Percentiles rank a stretch among this genome's conserved stretches.
These are phyloP conservation scores for Licmophora abbreviata DNA, from an alignment of 108 stramenopile genomes.

Conservation along the genomic window DNA sequence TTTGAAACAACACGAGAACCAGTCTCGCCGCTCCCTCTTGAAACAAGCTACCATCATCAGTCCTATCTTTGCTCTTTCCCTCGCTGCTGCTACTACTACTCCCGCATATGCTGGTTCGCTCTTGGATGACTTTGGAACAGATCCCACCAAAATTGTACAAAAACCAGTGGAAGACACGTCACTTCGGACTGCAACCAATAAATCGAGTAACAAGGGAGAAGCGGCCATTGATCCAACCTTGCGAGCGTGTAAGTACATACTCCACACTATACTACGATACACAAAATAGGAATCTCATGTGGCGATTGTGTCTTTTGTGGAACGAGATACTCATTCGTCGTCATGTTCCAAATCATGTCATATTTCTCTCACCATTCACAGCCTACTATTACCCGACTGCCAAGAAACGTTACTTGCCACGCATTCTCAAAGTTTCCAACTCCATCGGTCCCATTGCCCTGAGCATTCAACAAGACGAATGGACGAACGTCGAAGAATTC, in stretches of 20 bases:
- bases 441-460: slow-evolving; percentile 53
- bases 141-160: slow-evolving; percentile 48
- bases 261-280: no score
- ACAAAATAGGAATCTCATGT: no score
- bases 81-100: no score
- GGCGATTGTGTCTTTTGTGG: slow-evolving; percentile 7
- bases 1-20: no score
- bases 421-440: slow-evolving; percentile 73
- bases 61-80: no score
- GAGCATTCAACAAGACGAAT: slow-evolving; percentile 52
- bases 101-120: no score
- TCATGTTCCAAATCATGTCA: background rate
- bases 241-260: no score
- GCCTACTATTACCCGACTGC: slow-evolving; percentile 67
- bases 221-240: slow-evolving; percentile 69
- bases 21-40: no score
- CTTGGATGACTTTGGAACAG: slow-evolving; percentile 66
- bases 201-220: slow-evolving; percentile 24
- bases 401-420: slow-evolving; percentile 75
- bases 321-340: background rate
- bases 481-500: slow-evolving; percentile 58
- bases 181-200: background rate
- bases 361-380: no score
- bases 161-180: slow-evolving; percentile 13
- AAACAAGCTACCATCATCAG: no score